phyloP scores from a whole-genome alignment of 768 basidiomycete species.

The Crepidotus variabilis region DNA sequence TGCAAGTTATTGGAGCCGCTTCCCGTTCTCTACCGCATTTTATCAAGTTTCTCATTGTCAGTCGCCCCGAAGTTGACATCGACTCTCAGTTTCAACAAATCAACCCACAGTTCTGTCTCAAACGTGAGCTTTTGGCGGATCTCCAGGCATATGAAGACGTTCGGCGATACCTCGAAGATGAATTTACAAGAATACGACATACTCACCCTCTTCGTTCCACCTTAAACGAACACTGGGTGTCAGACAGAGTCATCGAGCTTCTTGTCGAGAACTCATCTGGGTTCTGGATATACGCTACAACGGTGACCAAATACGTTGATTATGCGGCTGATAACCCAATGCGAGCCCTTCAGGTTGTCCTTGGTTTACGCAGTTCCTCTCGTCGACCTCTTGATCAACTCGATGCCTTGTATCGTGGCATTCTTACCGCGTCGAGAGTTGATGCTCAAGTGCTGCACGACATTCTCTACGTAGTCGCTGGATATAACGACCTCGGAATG shows the following conservation, averaged over 20 bases:
- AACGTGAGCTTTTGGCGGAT: background rate
- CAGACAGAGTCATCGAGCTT: background rate
- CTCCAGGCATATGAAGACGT: background rate
- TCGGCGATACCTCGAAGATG: background rate
- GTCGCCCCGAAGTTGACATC: background rate
- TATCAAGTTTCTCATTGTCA: background rate
- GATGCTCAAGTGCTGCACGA: background rate
- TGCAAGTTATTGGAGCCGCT: background rate
- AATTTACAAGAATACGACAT: background rate
- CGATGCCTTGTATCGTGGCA: background rate
- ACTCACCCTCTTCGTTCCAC: background rate
- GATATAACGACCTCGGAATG: background rate
- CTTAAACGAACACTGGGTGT: background rate
- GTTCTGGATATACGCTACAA: conserved; percentile 14
- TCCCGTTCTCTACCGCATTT: background rate
- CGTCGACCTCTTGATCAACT: background rate
- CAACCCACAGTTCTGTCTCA: background rate
- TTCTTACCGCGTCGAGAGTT: background rate
- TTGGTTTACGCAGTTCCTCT: background rate
- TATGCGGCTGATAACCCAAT: conserved; percentile 2
- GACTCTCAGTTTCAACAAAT: background rate
- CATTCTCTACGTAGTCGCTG: background rate
- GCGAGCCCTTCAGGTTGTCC: background rate
- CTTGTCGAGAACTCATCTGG: conserved; percentile 10
- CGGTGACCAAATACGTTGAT: conserved; percentile 7